Conservation (phyloP, 495 filamentous ascomycete genomes). For the Aspergillus haitiensis region DNA sequence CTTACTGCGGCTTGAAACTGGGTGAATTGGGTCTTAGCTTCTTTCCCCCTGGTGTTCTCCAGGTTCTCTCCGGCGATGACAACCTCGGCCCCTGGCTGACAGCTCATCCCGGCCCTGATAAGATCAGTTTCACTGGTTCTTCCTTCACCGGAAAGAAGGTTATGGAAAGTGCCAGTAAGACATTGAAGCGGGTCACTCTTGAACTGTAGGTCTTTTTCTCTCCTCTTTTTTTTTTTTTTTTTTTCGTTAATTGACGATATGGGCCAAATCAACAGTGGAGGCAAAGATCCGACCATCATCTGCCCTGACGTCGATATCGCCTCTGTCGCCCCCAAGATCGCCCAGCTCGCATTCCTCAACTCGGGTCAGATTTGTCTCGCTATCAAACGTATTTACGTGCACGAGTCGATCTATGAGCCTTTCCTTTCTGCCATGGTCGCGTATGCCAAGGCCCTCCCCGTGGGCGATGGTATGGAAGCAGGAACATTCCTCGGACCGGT, state of each 20-base stretch:
- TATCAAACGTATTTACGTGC: slow-evolving; percentile 18
- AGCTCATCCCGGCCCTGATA: slow-evolving; percentile 72
- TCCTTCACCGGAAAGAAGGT: slow-evolving; percentile 31
- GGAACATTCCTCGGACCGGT: slow-evolving; percentile 15
- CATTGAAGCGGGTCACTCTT: slow-evolving; percentile 50
- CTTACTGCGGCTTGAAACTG: slow-evolving; percentile 82
- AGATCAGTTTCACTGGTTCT: slow-evolving; percentile 52
- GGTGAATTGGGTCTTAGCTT: slow-evolving; percentile 79
- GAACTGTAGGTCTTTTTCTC: slow-evolving; percentile 44
- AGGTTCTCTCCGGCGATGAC: slow-evolving; percentile 80
- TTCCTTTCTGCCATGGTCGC: slow-evolving; percentile 7
- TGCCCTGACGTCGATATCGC: background rate
- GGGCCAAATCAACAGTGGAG: background rate
- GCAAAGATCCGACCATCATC: slow-evolving; percentile 6
- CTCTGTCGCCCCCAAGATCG: background rate
- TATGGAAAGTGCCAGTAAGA: slow-evolving; percentile 36
- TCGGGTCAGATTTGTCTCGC: slow-evolving; percentile 17
- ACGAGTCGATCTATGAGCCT: slow-evolving; percentile 10
- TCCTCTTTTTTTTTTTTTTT: slow-evolving; percentile 43
- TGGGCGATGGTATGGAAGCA: slow-evolving; percentile 4
- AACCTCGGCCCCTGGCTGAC: slow-evolving; percentile 78
- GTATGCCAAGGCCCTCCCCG: background rate
- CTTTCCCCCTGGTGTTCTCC: slow-evolving; percentile 84
- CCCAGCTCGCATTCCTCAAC: slow-evolving; percentile 11
- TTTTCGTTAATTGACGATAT: slow-evolving; percentile 13